phyloP scores from a whole-genome alignment of 495 filamentous ascomycete species.

The Neurospora sp. region DNA sequence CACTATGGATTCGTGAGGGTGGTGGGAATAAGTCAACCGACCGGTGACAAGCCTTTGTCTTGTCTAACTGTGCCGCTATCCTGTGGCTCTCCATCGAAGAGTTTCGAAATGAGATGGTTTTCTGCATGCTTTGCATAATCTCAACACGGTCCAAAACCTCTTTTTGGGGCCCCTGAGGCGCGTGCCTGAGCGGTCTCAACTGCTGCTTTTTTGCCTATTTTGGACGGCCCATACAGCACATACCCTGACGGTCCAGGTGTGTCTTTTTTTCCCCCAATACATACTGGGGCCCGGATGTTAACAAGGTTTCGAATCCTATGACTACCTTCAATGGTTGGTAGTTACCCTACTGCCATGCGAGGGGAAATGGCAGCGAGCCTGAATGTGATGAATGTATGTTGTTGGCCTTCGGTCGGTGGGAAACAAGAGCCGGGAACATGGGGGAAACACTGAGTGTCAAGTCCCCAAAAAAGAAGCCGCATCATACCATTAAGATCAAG shows the following conservation, averaged over 20 bases:
- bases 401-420: background rate
- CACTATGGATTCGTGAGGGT: background rate
- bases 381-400: background rate
- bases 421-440: background rate
- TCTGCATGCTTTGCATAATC: background rate
- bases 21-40: background rate
- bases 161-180: background rate
- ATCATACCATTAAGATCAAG: background rate
- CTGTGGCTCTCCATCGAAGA: background rate
- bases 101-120: background rate
- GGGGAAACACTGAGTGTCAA: background rate
- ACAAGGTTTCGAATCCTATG: background rate
- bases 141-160: too few relatives aligned
- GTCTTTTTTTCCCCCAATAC: background rate
- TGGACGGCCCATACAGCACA: background rate
- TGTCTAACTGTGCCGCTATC: background rate
- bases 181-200: background rate
- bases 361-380: background rate
- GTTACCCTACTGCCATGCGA: background rate
- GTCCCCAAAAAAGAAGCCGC: background rate
- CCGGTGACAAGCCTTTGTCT: background rate
- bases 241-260: background rate
- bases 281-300: background rate
- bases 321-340: background rate
- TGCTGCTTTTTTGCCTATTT: background rate